Conservation (phyloP, 805 yeast genomes). For the Metschnikowia borealis region DNA sequence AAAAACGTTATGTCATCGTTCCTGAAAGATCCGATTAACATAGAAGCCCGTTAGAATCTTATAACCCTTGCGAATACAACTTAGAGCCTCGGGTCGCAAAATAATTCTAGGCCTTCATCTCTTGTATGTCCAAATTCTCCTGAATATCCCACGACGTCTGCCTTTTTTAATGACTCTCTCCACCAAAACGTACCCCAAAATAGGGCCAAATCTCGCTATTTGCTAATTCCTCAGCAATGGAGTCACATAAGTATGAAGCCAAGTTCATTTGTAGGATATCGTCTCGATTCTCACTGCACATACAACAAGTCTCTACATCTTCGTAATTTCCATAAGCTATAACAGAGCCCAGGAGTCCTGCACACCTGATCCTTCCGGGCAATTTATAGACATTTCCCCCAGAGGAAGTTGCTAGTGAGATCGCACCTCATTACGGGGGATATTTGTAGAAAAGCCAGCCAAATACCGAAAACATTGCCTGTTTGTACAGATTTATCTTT, state of each 20-base stretch:
- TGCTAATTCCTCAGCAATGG: slow-evolving; percentile 14
- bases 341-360: slow-evolving; percentile 48
- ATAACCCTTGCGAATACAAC: too few species aligned
- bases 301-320: slow-evolving; percentile 25
- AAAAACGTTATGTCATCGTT: too few species aligned
- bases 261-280: slow-evolving; percentile 45
- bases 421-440: too few species aligned
- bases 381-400: slow-evolving; percentile 52
- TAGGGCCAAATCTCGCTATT: slow-evolving; percentile 16
- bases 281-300: slow-evolving; percentile 57
- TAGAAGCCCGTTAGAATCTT: too few species aligned
- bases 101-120: too few species aligned
- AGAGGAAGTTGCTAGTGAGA: slow-evolving; percentile 39
- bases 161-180: slow-evolving; percentile 13
- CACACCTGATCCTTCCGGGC: slow-evolving; percentile 52
- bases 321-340: slow-evolving; percentile 23
- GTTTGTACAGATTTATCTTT: too few species aligned
- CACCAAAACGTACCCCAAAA: slow-evolving; percentile 19
- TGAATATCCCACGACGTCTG: too few species aligned
- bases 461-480: too few species aligned
- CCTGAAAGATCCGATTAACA: too few species aligned
- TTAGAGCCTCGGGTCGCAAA: too few species aligned
- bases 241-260: slow-evolving; percentile 22
- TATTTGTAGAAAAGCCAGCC: too few species aligned
- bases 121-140: too few species aligned